These are phyloP conservation scores for Alternaria gansuensis DNA, from an alignment of 2,329 filamentous ascomycete genomes.

Conservation along the genomic window DNA sequence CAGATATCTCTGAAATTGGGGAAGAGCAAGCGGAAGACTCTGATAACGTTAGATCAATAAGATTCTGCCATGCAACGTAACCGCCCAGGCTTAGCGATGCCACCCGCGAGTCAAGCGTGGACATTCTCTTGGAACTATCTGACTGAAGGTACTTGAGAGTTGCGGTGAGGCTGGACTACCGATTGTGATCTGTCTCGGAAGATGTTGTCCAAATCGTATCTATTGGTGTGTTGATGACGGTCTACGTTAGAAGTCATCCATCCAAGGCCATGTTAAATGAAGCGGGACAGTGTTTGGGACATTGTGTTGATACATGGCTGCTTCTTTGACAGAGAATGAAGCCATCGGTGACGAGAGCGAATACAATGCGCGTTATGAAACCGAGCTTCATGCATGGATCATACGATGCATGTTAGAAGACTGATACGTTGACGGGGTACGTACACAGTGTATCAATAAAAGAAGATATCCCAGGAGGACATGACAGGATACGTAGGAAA, in stretches of 20 bases:
- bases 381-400: background rate
- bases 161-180: background rate
- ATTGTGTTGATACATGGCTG: background rate
- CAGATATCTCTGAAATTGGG: background rate
- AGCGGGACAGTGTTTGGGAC: background rate
- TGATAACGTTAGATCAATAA: slow-evolving; percentile 9
- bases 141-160: background rate
- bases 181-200: background rate
- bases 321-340: background rate
- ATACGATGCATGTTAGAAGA: background rate
- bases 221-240: background rate
- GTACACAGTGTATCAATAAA: background rate
- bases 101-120: background rate
- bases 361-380: background rate
- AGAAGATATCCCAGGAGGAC: background rate
- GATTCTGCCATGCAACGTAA: background rate
- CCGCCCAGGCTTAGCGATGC: background rate
- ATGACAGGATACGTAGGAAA: background rate
- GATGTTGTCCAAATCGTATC: background rate
- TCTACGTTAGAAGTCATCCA: background rate
- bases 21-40: background rate
- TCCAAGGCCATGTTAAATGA: background rate
- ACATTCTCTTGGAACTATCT: background rate
- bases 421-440: background rate
- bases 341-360: background rate